Conservation (phyloP, 2,329 filamentous ascomycete species). For the Aspergillus nomiae region DNA sequence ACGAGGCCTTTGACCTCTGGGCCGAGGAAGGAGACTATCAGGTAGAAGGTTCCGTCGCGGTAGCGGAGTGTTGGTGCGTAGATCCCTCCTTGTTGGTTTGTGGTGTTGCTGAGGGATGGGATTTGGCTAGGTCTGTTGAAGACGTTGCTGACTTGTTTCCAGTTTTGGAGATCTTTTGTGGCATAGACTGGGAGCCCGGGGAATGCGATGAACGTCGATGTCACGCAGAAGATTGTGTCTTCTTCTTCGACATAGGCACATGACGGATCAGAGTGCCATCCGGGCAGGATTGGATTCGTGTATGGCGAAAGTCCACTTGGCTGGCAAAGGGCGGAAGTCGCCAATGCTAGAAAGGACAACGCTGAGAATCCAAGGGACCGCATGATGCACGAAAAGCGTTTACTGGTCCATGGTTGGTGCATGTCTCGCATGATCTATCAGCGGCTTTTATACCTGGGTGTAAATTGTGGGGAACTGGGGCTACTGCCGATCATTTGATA, state of each 20-base stretch:
- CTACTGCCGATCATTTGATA: not conserved
- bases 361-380: not conserved
- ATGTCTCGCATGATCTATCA: not conserved
- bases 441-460: not conserved
- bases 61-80: conserved; percentile 46
- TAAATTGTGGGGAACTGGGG: not conserved
- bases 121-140: conserved; percentile 35
- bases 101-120: conserved; percentile 29
- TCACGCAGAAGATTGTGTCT: conserved; percentile 40
- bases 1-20: conserved; percentile 2
- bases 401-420: not conserved
- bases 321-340: not conserved
- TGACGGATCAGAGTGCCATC: conserved; percentile 50
- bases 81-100: conserved; percentile 33
- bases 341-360: not conserved
- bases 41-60: conserved; percentile 44
- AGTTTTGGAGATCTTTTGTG: conserved; percentile 40
- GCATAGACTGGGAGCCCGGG: conserved; percentile 50
- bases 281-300: conserved; percentile 30
- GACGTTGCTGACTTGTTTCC: conserved; percentile 9
- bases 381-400: not conserved
- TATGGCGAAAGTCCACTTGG: not conserved
- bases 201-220: conserved; percentile 49
- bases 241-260: conserved; percentile 42
- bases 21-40: conserved; percentile 12